Conservation (phyloP, 768 basidiomycete genomes). For the Russula sp. region DNA sequence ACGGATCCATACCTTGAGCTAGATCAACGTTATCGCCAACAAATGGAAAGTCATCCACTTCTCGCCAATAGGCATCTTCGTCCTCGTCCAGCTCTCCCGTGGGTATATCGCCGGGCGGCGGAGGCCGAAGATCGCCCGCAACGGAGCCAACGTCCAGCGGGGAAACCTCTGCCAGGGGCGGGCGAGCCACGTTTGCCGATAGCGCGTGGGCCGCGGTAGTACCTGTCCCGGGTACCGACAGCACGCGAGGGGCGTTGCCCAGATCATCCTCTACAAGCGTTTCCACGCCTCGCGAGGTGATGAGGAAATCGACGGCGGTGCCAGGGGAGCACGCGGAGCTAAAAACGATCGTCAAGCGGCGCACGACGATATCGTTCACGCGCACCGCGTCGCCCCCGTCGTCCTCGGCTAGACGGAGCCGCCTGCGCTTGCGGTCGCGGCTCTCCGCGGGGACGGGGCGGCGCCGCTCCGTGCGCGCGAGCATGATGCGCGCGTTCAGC, state of each 20-base stretch:
- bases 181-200: not conserved
- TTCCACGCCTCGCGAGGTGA: conserved; percentile 55
- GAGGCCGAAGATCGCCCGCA: conserved; percentile 5
- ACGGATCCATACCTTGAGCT: not conserved
- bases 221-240: not conserved
- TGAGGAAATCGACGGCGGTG: conserved; percentile 66
- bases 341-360: conserved; percentile 74
- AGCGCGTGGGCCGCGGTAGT: not conserved
- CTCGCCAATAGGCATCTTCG: conserved; percentile 22
- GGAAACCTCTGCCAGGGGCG: conserved; percentile 15
- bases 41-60: conserved; percentile 17
- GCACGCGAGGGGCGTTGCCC: not conserved
- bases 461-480: conserved; percentile 68
- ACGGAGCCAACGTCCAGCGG: conserved; percentile 20
- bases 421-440: conserved; percentile 28
- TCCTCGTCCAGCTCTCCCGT: conserved; percentile 17
- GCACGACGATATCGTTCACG: conserved; percentile 46
- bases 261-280: not conserved
- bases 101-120: not conserved
- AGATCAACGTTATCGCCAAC: not conserved
- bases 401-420: conserved; percentile 24
- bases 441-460: conserved; percentile 44
- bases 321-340: conserved; percentile 50
- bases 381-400: conserved; percentile 23
- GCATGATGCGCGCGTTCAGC: conserved; percentile 78